Evolutionary conservation across 306 rosid species (phyloP).

Genomic region (Oxytropis ochrocephala): DNA sequence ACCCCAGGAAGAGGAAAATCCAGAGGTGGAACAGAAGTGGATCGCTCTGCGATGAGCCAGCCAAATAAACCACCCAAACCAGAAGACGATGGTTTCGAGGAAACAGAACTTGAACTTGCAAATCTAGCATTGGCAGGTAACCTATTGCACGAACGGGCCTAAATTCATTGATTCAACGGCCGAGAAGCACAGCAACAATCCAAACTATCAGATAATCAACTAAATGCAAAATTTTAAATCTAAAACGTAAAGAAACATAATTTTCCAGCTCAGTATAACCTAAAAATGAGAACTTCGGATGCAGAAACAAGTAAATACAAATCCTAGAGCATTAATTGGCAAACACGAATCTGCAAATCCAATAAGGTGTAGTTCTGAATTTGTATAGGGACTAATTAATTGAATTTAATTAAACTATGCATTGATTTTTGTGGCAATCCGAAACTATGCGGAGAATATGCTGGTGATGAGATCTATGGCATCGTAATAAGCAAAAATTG

Average conservation of each 20-base stretch:
- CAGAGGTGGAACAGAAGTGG: slow-evolving; percentile 50
- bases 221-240: neutral
- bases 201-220: slow-evolving; percentile 18
- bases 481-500: neutral
- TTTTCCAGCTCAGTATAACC: neutral
- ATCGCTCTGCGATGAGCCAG: slow-evolving; percentile 63
- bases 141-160: slow-evolving; percentile 49
- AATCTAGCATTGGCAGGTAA: slow-evolving; percentile 43
- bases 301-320: neutral
- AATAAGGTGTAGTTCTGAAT: neutral
- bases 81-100: slow-evolving; percentile 38
- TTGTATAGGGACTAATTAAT: neutral
- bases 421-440: neutral
- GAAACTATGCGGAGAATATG: neutral
- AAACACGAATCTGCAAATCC: neutral
- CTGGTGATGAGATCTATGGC: slow-evolving; percentile 17
- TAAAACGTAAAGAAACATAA: neutral
- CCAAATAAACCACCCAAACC: slow-evolving; percentile 63
- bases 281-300: neutral
- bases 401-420: neutral
- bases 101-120: slow-evolving; percentile 68
- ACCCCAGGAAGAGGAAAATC: slow-evolving; percentile 68
- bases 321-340: neutral
- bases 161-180: slow-evolving; percentile 12
- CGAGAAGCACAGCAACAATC: neutral